Conservation (phyloP, 441 rosid species). For the Erodium chrysanthum region DNA sequence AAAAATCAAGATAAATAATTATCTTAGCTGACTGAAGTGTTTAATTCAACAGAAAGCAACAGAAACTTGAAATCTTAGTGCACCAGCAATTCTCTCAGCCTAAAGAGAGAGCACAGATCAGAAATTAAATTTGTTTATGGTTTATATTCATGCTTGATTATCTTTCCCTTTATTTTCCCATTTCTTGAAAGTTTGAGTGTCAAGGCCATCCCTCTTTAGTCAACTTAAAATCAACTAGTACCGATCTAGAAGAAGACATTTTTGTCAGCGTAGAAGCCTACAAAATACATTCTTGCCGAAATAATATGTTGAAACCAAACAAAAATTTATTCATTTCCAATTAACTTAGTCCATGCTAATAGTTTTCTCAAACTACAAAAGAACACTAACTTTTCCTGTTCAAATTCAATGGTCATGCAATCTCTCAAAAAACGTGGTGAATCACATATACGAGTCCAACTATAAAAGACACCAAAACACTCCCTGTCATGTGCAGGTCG, state of each 20-base stretch:
- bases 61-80: not conserved
- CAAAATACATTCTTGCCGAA: not conserved
- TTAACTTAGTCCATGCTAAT: not conserved
- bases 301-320: not conserved
- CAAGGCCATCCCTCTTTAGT: not conserved
- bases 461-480: too few species aligned
- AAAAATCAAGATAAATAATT: constrained; percentile 4
- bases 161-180: not conserved
- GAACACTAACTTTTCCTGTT: too few species aligned
- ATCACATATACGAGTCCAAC: not conserved
- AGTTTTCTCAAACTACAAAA: too few species aligned
- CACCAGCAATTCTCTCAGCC: not conserved
- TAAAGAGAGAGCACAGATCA: not conserved
- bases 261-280: not conserved
- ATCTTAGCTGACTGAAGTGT: not conserved
- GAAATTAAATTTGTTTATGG: not conserved
- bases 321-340: not conserved
- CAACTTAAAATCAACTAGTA: not conserved
- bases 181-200: not conserved
- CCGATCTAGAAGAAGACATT: not conserved
- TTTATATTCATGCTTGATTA: not conserved
- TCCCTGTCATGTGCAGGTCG: too few species aligned
- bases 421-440: not conserved
- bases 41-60: not conserved
- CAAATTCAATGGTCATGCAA: too few species aligned